Evolutionary conservation across 805 yeast genomes (phyloP), one percentile per base, ranked within the genome.

Genomic region (Candida sakaeoensis): DNA sequence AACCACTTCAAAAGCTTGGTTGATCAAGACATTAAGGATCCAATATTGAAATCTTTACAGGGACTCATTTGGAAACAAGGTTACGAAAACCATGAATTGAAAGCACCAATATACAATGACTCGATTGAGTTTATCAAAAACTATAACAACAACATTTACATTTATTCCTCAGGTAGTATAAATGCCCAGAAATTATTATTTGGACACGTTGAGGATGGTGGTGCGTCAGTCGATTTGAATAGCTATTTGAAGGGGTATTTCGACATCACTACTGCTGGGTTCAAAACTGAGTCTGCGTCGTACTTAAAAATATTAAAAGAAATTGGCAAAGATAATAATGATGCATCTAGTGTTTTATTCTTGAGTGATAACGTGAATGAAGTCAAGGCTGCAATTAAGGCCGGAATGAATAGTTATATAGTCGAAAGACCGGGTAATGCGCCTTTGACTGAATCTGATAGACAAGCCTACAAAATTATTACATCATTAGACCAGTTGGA

Each of bases 81-180:
- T 4, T 90, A 89, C 59, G 77, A 72, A 18, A 61, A 70, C n/a
- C 95, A 95, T 2, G 79, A 77, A 43, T 71, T 90, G 42, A 69
- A 68, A 49, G 93, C 95, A 0, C 95, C 95, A 0, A 55, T 90
- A 4, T 90, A 78, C 53, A 53, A 49, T 0, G 98, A 90, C 58
- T 90, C 93, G 1, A 70, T 85, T 33, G 61, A 62, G 0, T 73
- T 75, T 32, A 75, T 89, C 38, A 48, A 66, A 36, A 40, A 51
- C 2, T 41, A 17, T 19, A 9, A 21, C 3, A 74, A 80, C 76
- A 42, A 51, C 1, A 63, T 87, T 0, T 85, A 72, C 54, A 87
- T 90, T 14, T 90, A 90, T 61, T 88, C 96, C 0, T 85, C 95
- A 19, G 98, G 98, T 0, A 82, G 93, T 31, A 79, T 90, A 17